Evolutionary conservation across 2,329 filamentous ascomycete genomes (phyloP).

Genomic region (Ophiognomonia clavigignenti-juglandacearum): DNA sequence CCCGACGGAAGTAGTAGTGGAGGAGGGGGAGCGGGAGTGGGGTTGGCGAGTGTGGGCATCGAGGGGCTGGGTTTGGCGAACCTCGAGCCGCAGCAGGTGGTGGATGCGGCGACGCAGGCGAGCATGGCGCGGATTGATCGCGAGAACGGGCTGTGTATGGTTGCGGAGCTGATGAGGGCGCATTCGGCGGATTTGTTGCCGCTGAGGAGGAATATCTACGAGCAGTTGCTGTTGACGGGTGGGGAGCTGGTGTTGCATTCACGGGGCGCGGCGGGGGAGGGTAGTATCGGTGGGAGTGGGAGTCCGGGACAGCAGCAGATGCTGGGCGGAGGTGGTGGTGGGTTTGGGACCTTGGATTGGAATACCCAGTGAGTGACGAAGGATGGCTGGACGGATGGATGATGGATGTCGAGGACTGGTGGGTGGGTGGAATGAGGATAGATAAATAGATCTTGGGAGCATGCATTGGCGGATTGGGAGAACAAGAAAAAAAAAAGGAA

Average conservation of each 20-base stretch:
- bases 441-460: not conserved
- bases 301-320: conserved; percentile 3
- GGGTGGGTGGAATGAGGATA: not conserved
- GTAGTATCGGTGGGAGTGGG: not conserved
- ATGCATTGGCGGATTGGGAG: no score
- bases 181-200: conserved; percentile 35
- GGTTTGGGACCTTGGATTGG: not conserved
- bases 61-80: conserved; percentile 30
- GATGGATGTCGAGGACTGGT: not conserved
- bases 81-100: conserved; percentile 41
- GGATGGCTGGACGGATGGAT: no score
- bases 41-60: conserved; percentile 20
- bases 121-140: conserved; percentile 49
- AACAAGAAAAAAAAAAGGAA: no score
- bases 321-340: not conserved
- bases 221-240: conserved; percentile 45
- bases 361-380: conserved; percentile 2
- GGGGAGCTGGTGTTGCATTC: conserved; percentile 35
- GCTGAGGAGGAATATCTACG: conserved; percentile 35
- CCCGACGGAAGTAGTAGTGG: conserved; percentile 6
- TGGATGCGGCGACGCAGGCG: conserved; percentile 36
- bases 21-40: conserved; percentile 1
- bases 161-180: conserved; percentile 48
- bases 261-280: conserved; percentile 8
- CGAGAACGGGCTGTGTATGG: conserved; percentile 57